Base-by-base conservation (phyloP, 2,329 filamentous ascomycete genomes). In the Bipolaris sorokiniana region DNA sequence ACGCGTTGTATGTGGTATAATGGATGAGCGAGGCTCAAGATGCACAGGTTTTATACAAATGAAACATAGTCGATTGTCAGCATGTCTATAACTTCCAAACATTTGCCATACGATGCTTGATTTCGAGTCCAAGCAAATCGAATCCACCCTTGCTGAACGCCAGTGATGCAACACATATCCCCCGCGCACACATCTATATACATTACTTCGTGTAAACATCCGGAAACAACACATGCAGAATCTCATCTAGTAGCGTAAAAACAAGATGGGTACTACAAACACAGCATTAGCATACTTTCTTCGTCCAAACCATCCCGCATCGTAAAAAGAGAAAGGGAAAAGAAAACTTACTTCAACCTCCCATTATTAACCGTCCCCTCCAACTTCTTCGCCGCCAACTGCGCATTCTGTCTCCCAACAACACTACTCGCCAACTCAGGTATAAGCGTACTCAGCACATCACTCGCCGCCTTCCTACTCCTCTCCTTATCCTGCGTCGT, bases 351-450 rank as follows among this genome's bases (percentile, higher is more conserved):
- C 90, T 98, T 97, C 65, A 99, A 81, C 63, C 92, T 84, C 56
- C 87, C 84, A 77, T 98, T 99, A 76, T 99, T 99, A 66, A 98
- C 81, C 44, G 91, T 92, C 9, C 92, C 93, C 80, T 96, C 91
- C 46, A 98, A 86, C 69, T 93, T 90, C 66, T 94, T 85, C 62
- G 92, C 93, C 20, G 95, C 95, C 54, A 89, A 90, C 74, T 96
- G 90, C 15, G 96, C 95, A 79, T 99, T 99, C 41, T 89, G 86
- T 69, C 92, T 86, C 4, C 95, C 95, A 15, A 99, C 96, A 6
- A 99, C 96, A 77, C 90, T 97, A 7, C 90, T 92, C 7, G 91
- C 94, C 54, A 99, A 74, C 75, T 99, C 95, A 2, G 95, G 95
- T 18, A 99, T 83, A 48, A 99, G 83, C 9, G 92, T 96, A 9